Conservation (phyloP, 2,329 filamentous ascomycete genomes). For the Emergomyces africanus region DNA sequence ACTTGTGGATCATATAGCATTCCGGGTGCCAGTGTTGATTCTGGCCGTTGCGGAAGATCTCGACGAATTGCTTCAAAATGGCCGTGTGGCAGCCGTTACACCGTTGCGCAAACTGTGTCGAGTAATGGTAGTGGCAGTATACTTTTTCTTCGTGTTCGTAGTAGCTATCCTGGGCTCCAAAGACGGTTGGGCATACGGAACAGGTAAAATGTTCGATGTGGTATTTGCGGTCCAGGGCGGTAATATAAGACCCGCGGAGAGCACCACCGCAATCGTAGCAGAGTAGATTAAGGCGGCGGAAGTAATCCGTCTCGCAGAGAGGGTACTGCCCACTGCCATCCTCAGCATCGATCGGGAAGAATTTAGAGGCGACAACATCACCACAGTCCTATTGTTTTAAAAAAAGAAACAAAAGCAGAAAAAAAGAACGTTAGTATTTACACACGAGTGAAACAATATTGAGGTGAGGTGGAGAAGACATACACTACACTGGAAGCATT, state of each 20-base stretch:
- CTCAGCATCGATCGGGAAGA: constrained; percentile 92
- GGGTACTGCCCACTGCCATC: constrained; percentile 75
- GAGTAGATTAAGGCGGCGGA: constrained; percentile 76
- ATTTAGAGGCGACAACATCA: constrained; percentile 95
- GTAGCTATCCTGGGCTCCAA: constrained; percentile 95
- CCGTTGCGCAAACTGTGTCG: constrained; percentile 87
- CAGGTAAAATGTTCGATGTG: constrained; percentile 99
- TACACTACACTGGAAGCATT: constrained; percentile 96
- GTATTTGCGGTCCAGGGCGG: constrained; percentile 92
- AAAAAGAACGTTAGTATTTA: constrained; percentile 7
- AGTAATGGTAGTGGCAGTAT: constrained; percentile 98
- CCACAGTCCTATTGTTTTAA: constrained; percentile 62
- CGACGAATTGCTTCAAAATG: constrained; percentile 97
- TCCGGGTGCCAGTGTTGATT: constrained; percentile 99
- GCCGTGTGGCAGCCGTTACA: constrained; percentile 96
- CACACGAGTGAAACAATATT: constrained; percentile 7
- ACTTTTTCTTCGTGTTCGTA: constrained; percentile 96
- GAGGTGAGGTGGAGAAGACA: constrained; percentile 24
- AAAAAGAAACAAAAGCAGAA: not conserved
- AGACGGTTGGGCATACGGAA: constrained; percentile 93
- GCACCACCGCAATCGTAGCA: constrained; percentile 89
- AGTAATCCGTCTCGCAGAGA: constrained; percentile 96
- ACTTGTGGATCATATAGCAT: constrained; percentile 99
- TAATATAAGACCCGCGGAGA: constrained; percentile 93
- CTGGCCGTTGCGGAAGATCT: constrained; percentile 94